Evolutionary conservation across 768 basidiomycete genomes (phyloP).

Genomic region (Rhizopogon vulgaris): DNA sequence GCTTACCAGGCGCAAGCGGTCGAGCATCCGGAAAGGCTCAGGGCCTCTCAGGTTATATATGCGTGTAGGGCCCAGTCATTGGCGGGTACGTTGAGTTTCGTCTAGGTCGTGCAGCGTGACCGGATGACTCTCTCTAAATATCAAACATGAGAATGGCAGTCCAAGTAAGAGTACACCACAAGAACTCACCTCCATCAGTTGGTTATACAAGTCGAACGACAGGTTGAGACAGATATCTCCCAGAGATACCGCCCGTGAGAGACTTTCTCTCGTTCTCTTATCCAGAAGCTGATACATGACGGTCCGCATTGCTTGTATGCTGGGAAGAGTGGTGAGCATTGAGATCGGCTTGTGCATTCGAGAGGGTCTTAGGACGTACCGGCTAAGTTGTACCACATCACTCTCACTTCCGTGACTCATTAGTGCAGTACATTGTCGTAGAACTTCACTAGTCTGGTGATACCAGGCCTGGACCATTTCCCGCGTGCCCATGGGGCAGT

Average conservation of each 20-base stretch:
- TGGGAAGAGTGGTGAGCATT: background rate
- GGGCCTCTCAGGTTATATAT: background rate
- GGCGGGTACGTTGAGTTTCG: background rate
- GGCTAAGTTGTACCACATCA: background rate
- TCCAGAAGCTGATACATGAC: slow-evolving; percentile 1
- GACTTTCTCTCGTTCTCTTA: background rate
- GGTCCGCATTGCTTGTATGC: slow-evolving; percentile 1
- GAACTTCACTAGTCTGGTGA: background rate
- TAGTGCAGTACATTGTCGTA: background rate
- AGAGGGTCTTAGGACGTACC: background rate
- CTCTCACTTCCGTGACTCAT: background rate
- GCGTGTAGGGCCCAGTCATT: background rate
- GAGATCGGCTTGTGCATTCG: background rate
- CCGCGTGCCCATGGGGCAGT: background rate
- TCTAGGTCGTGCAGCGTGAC: background rate
- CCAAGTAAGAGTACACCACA: background rate
- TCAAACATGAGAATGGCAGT: background rate
- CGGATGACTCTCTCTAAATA: background rate
- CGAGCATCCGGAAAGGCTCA: background rate
- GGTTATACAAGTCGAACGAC: background rate
- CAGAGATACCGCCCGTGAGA: background rate
- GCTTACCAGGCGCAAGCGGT: background rate
- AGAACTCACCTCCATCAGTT: background rate
- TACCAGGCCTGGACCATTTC: slow-evolving; percentile 1
- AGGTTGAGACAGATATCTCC: background rate